A percentile compares a stretch with the other conserved stretches of the same genome.
These are phyloP conservation scores for Spinellus fusiger DNA, from an alignment of 192 early-diverging fungal species.

Conservation along the genomic window DNA sequence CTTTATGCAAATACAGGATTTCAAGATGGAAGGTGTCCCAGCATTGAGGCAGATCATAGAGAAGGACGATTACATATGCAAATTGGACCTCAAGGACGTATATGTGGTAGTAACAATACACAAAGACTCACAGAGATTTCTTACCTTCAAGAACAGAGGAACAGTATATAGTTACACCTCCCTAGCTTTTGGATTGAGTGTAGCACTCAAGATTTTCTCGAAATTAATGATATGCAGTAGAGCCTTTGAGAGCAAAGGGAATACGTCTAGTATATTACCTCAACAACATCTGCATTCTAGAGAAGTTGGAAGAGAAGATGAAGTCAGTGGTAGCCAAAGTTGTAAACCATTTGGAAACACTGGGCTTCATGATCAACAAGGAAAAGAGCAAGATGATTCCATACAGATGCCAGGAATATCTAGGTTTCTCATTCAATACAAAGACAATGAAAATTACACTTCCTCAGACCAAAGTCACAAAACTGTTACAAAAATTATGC, in stretches of 20 bases:
- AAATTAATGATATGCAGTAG: too few relatives aligned
- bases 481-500: too few relatives aligned
- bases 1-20: not conserved
- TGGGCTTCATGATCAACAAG: not conserved
- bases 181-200: too few relatives aligned
- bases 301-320: too few relatives aligned
- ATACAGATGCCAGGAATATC: not conserved
- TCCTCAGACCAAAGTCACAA: too few relatives aligned
- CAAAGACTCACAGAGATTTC: not conserved
- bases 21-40: constrained; percentile 13
- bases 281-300: too few relatives aligned
- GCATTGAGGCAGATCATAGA: not conserved
- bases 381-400: not conserved
- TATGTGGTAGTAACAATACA: not conserved
- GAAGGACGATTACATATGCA: not conserved
- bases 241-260: too few relatives aligned
- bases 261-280: too few relatives aligned
- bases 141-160: not conserved
- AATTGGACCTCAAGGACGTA: constrained; percentile 5
- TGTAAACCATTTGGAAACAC: not conserved
- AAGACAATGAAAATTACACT: too few relatives aligned
- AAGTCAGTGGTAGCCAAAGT: too few relatives aligned
- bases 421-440: too few relatives aligned
- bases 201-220: too few relatives aligned
- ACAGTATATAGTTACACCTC: constrained; percentile 3